A percentile compares a stretch with the other conserved stretches of the same genome.
Evolutionary conservation across 768 basidiomycete species (phyloP).

Genomic region (Calvatia gigantea): DNA sequence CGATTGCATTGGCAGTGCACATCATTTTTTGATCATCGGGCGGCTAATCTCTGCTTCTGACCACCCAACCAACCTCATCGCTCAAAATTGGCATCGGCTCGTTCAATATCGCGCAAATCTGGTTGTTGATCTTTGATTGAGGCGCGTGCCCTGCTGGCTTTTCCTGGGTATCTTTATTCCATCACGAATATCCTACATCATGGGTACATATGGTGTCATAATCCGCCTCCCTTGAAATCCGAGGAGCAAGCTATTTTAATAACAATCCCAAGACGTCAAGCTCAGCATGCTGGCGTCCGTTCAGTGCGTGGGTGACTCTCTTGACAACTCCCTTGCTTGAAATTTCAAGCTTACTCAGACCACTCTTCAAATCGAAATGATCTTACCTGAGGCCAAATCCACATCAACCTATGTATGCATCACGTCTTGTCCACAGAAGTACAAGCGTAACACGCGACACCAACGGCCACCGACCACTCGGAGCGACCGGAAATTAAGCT

Average conservation of each 20-base stretch:
- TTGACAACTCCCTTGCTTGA: background rate
- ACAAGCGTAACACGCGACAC: background rate
- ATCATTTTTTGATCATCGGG: background rate
- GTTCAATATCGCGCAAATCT: background rate
- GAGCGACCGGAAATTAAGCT: conserved; percentile 1
- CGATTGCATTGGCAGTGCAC: too few relatives aligned
- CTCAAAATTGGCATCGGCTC: background rate
- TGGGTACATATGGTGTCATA: background rate
- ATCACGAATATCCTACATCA: background rate
- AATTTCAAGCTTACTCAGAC: background rate
- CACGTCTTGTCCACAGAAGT: background rate
- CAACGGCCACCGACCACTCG: conserved; percentile 3
- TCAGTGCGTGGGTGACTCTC: background rate
- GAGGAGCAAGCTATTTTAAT: background rate
- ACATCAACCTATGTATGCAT: background rate
- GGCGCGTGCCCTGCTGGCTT: too few relatives aligned
- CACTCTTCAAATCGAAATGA: background rate
- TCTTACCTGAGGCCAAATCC: background rate
- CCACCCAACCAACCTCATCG: background rate
- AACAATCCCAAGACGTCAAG: background rate
- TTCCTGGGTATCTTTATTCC: background rate
- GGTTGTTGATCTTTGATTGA: background rate
- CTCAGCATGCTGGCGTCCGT: background rate
- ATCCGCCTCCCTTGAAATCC: background rate
- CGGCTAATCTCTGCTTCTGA: background rate